A percentile compares a stretch with the other conserved stretches of the same genome.
phyloP scores from a whole-genome alignment of 441 rosid genomes.

The Gossypium gossypioides region DNA sequence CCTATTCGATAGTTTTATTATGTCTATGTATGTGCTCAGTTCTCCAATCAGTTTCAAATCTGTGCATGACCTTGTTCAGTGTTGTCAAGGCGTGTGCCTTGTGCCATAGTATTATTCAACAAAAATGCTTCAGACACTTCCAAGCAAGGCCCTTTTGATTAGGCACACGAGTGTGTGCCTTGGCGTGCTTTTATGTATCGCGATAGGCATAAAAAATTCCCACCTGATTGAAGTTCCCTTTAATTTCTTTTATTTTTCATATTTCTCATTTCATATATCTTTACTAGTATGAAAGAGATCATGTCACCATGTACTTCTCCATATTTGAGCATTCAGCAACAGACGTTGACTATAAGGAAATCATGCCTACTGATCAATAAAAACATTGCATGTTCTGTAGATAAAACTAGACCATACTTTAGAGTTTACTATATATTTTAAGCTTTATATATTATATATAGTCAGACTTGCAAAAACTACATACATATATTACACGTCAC shows the following conservation, averaged over 20 bases:
- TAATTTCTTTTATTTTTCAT: neutral
- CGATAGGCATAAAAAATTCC: neutral
- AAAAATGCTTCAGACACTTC: neutral
- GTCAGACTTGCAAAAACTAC: neutral
- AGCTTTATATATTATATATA: too few relatives aligned
- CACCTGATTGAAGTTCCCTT: neutral
- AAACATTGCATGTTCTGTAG: neutral
- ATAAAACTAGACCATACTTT: neutral
- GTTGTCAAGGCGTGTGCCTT: neutral
- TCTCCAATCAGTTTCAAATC: slow-evolving; percentile 1
- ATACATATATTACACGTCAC: neutral
- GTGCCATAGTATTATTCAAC: neutral
- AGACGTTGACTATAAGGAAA: neutral
- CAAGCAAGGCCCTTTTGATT: neutral
- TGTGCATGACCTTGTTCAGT: neutral
- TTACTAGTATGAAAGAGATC: neutral
- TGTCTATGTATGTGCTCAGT: neutral
- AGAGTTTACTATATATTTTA: neutral
- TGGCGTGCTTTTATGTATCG: neutral
- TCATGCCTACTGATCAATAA: neutral
- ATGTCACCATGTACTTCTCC: neutral
- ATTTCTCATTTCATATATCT: neutral
- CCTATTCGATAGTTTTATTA: neutral
- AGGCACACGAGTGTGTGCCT: neutral
- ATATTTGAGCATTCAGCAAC: neutral